These are phyloP conservation scores for Magnaporthiopsis rhizophila DNA, from an alignment of 2,329 filamentous ascomycete species.

Conservation along the genomic window DNA sequence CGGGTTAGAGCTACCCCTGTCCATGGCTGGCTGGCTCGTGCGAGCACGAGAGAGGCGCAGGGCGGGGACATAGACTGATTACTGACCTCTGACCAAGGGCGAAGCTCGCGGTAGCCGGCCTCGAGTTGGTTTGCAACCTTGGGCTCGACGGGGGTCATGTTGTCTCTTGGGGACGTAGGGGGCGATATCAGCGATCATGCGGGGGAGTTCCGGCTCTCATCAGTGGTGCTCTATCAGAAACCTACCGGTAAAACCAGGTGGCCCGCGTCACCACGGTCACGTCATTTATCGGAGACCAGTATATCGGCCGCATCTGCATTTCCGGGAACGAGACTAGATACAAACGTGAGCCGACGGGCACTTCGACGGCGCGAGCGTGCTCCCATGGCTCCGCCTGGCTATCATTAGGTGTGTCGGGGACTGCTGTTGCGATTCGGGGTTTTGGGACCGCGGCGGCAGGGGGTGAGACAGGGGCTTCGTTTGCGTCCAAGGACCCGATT, in stretches of 20 bases:
- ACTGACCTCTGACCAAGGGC: slow-evolving; percentile 65
- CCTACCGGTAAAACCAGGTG: slow-evolving; percentile 77
- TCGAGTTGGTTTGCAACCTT: slow-evolving; percentile 87
- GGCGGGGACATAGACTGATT: not conserved
- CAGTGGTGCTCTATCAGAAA: not conserved
- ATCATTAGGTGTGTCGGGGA: slow-evolving; percentile 10
- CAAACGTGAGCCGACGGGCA: slow-evolving; percentile 85
- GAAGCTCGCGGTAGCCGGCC: slow-evolving; percentile 77
- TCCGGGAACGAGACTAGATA: slow-evolving; percentile 80
- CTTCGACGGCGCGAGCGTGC: slow-evolving; percentile 34
- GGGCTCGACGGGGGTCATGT: slow-evolving; percentile 82
- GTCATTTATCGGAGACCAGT: slow-evolving; percentile 93
- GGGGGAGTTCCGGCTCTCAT: not conserved
- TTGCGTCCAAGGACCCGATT: slow-evolving; percentile 28
- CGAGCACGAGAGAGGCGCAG: not conserved
- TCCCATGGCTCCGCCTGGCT: slow-evolving; percentile 17
- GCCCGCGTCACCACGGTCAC: slow-evolving; percentile 73
- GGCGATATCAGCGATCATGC: not conserved
- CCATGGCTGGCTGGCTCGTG: not conserved
- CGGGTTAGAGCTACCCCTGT: not conserved
- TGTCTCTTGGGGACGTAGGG: slow-evolving; percentile 50
- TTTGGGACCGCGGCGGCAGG: slow-evolving; percentile 4
- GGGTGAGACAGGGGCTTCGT: not conserved
- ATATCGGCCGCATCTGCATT: slow-evolving; percentile 89
- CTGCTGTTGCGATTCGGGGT: not conserved